phyloP scores from a whole-genome alignment of 306 rosid genomes.

The Hippophae gyantsensis region DNA sequence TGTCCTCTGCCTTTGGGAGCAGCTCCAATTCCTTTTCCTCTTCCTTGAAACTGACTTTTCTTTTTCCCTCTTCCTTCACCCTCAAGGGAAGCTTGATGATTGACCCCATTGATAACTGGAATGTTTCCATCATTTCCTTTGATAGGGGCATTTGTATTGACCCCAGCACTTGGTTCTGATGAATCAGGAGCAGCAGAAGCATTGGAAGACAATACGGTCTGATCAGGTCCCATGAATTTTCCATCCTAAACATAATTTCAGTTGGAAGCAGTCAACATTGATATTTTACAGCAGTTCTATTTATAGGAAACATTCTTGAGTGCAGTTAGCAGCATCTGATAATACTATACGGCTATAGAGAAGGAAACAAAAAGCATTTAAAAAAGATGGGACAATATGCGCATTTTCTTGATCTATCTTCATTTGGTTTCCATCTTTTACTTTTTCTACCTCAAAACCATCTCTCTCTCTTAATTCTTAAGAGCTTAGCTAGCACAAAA shows the following conservation, averaged over 20 bases:
- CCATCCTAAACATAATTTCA: constrained; percentile 46
- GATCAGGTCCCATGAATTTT: constrained; percentile 30
- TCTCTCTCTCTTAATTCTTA: background rate
- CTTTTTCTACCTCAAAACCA: background rate
- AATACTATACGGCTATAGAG: background rate
- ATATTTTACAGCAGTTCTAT: background rate
- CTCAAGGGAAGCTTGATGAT: constrained; percentile 37
- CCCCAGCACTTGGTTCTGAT: constrained; percentile 31
- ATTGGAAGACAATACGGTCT: constrained; percentile 25
- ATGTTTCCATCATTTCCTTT: constrained; percentile 37
- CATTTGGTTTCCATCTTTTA: background rate
- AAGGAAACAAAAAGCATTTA: background rate
- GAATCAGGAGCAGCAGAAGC: constrained; percentile 33
- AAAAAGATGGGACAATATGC: background rate
- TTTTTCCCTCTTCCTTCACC: constrained; percentile 62
- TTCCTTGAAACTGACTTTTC: constrained; percentile 58
- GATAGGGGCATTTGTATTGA: constrained; percentile 22
- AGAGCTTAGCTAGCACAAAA: background rate
- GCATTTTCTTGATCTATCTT: background rate
- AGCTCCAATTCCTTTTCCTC: constrained; percentile 84
- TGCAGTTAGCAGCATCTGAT: background rate
- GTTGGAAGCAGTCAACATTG: constrained; percentile 9
- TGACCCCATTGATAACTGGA: constrained; percentile 33
- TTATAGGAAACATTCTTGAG: background rate
- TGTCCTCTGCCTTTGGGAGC: constrained; percentile 65